Percentiles rank a stretch among this genome's conserved stretches.
Evolutionary conservation across 352 stramenopile genomes (phyloP).

Genomic region (Blastocystis sp.): DNA sequence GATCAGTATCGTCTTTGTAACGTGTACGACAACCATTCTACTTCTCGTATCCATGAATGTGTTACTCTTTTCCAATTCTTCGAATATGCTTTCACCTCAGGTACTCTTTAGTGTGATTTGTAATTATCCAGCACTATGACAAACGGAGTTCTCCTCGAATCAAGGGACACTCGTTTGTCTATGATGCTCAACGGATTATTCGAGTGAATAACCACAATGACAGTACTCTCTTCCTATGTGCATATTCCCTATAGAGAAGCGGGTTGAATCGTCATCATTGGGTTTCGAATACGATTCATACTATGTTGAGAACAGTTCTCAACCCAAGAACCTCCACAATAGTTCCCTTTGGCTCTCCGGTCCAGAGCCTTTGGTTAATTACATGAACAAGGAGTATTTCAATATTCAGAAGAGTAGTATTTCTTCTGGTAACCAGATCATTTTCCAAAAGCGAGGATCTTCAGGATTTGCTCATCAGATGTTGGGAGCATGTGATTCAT

Average conservation of each 20-base stretch:
- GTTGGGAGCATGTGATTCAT: neutral
- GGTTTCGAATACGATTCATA: neutral
- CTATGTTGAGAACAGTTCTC: neutral
- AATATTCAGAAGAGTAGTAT: neutral
- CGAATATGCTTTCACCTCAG: too few relatives aligned
- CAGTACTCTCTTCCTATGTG: neutral
- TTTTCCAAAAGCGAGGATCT: neutral
- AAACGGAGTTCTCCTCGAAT: too few relatives aligned
- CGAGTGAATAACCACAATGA: too few relatives aligned
- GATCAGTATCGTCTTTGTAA: too few relatives aligned
- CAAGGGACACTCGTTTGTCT: too few relatives aligned
- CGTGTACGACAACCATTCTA: too few relatives aligned
- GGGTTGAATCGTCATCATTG: neutral
- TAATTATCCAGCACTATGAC: too few relatives aligned
- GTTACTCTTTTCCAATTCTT: too few relatives aligned
- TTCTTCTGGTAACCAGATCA: neutral
- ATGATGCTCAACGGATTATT: too few relatives aligned
- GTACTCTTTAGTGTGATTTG: too few relatives aligned
- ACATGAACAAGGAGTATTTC: neutral
- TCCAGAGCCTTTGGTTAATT: neutral
- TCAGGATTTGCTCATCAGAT: conserved; percentile 5
- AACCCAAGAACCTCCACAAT: neutral
- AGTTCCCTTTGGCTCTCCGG: neutral
- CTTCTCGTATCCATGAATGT: too few relatives aligned
- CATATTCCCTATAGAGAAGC: neutral